These are phyloP conservation scores for Mrakia frigida DNA, from an alignment of 768 basidiomycete species.

Conservation along the genomic window DNA sequence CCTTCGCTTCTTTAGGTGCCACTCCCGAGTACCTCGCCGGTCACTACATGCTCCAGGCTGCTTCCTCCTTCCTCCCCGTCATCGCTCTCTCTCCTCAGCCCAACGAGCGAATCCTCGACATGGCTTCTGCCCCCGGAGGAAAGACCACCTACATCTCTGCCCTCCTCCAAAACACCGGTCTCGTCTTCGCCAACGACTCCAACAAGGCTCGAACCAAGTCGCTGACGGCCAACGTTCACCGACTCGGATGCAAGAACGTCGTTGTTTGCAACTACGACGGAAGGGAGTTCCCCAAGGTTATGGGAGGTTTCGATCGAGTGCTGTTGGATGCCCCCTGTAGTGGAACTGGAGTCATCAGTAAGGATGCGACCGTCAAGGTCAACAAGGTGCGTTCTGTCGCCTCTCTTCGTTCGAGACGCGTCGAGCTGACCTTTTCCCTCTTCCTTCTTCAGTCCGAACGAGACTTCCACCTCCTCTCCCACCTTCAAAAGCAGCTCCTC, in stretches of 20 bases:
- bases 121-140: conserved; percentile 97
- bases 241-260: conserved; percentile 96
- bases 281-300: conserved; percentile 94
- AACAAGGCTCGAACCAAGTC: conserved; percentile 94
- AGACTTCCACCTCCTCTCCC: conserved; percentile 92
- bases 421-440: background rate
- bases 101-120: conserved; percentile 88
- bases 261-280: conserved; percentile 96
- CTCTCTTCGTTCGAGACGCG: background rate
- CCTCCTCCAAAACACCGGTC: conserved; percentile 93
- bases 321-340: conserved; percentile 95
- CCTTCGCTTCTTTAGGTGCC: conserved; percentile 54
- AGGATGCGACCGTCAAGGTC: conserved; percentile 93
- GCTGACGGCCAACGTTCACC: conserved; percentile 91
- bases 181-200: conserved; percentile 93
- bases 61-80: conserved; percentile 98
- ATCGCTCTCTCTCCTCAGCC: conserved; percentile 90
- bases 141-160: conserved; percentile 98
- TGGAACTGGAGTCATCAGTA: conserved; percentile 96
- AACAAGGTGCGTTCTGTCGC: conserved; percentile 69
- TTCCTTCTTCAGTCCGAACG: conserved; percentile 64
- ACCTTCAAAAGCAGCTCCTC: conserved; percentile 96
- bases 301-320: conserved; percentile 98
- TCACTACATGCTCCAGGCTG: conserved; percentile 99
- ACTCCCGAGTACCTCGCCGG: conserved; percentile 98